Base-by-base conservation (phyloP, 139 green algal genomes). In the Tetradesmus lagerheimii region DNA sequence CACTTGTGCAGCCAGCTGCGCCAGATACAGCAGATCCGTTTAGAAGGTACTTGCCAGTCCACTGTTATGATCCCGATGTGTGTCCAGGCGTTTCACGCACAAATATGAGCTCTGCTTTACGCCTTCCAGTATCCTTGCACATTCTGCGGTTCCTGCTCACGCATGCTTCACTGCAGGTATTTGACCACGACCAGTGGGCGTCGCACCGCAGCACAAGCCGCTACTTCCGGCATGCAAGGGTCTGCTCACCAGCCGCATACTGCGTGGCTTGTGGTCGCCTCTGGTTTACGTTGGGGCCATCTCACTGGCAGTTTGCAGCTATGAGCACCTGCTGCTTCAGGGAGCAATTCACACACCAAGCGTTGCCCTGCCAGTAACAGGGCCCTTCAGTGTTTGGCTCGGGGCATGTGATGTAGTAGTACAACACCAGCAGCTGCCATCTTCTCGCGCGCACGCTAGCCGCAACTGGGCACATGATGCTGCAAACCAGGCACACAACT, bases 191-290 rank as follows among this genome's bases (percentile, higher is more conserved):
- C 4, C 20, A 79, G 16, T 87, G 82, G 82, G 38, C 35, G 57
- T 29, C 43, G 27, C 71, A 79, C 71, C 71, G 82, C 20, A 79
- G 57, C 38, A 79, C 82, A 4, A 57, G 18, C 53, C 35, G 82
- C 18, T 87, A 87, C 82, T 87, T 67, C 50, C 53, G 82, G 1
- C 82, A 87, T 57, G 23, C 71, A 4, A 87, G 66, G 37, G 80
- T 11, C 27, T 87, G 34, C n/a, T 87, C 18, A 35, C 34, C 53
- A 87, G 82, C 38, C 31, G 57, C 14, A 87, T 57, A n/a, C 57
- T 87, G 31, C 38, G 57, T 0, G 82, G 57, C 57, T 9, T 87
- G 15, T 31, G 31, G 29, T 41, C 53, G 20, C 82, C 82, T 25
- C 82, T 87, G 3, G 35, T 34, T 18, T 78, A 79, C 25, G 82